Evolutionary conservation across 139 green algal species (phyloP).

Genomic region (Volvox africanus): DNA sequence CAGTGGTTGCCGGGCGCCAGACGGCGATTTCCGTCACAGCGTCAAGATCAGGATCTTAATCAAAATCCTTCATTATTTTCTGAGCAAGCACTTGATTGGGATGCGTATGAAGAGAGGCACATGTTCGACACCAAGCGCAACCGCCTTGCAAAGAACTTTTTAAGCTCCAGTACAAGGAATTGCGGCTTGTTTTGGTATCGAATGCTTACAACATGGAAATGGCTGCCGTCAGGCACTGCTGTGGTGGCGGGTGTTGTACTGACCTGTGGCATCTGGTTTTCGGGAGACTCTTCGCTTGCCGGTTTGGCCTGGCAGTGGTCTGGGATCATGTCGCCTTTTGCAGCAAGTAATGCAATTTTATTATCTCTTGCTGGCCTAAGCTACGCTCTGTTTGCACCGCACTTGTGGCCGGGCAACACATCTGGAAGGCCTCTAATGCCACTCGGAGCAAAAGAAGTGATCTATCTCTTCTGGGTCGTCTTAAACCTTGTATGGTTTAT

Average conservation of each 20-base stretch:
- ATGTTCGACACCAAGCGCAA: background rate
- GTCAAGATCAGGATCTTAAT: background rate
- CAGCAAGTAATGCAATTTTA: background rate
- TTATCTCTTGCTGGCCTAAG: background rate
- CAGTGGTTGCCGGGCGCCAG: background rate
- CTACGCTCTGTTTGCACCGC: background rate
- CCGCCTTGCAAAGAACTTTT: background rate
- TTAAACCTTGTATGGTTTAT: slow-evolving; percentile 22
- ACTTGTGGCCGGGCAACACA: background rate
- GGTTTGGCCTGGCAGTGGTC: background rate
- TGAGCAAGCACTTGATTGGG: background rate
- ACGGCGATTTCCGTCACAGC: background rate
- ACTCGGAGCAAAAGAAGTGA: background rate
- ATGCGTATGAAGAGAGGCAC: background rate
- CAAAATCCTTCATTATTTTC: background rate
- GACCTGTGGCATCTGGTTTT: background rate
- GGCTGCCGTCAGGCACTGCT: background rate
- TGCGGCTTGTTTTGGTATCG: background rate
- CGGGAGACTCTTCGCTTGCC: background rate
- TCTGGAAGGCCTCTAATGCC: background rate
- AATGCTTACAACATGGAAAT: background rate
- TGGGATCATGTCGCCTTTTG: background rate
- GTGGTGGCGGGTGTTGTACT: slow-evolving; percentile 1
- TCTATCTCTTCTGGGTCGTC: background rate
- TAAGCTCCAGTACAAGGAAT: background rate